Conservation (phyloP, 768 basidiomycete species). For the Lactifluus hygrophoroides region DNA sequence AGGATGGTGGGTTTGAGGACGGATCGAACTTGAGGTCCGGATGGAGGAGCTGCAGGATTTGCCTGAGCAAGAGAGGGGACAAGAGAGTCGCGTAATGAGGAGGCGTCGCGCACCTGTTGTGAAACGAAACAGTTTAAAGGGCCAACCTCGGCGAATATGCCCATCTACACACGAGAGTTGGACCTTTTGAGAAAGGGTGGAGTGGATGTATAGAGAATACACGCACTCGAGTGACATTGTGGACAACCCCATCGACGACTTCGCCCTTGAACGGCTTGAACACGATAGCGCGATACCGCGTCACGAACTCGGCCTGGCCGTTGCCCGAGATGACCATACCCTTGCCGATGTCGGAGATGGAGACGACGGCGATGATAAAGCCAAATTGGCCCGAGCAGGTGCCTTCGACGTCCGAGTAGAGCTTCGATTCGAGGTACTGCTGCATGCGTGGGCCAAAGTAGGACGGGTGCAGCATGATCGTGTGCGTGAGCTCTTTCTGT, state of each 20-base stretch:
- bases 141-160: conserved; percentile 95
- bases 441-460: conserved; percentile 97
- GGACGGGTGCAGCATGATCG: conserved; percentile 93
- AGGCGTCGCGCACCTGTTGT: conserved; percentile 60
- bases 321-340: conserved; percentile 88
- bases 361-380: conserved; percentile 88
- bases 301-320: conserved; percentile 94
- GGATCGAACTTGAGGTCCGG: conserved; percentile 94
- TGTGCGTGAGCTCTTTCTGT: conserved; percentile 96
- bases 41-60: conserved; percentile 63
- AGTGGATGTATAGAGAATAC: background rate
- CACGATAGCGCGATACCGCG: conserved; percentile 91
- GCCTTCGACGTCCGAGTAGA: conserved; percentile 94
- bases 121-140: conserved; percentile 93
- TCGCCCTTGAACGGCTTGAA: conserved; percentile 99
- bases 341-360: conserved; percentile 84
- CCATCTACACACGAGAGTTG: conserved; percentile 56
- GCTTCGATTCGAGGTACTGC: conserved; percentile 84
- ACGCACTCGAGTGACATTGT: conserved; percentile 88
- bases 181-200: too few relatives aligned
- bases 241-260: conserved; percentile 93
- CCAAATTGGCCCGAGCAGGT: conserved; percentile 95
- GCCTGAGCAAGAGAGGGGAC: background rate
- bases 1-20: conserved; percentile 94
- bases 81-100: background rate